Evolutionary conservation across 1,284 basidiomycete genomes (phyloP), one percentile per base, ranked within the genome.

Genomic region (Pyrrhoderma lamaoense): DNA sequence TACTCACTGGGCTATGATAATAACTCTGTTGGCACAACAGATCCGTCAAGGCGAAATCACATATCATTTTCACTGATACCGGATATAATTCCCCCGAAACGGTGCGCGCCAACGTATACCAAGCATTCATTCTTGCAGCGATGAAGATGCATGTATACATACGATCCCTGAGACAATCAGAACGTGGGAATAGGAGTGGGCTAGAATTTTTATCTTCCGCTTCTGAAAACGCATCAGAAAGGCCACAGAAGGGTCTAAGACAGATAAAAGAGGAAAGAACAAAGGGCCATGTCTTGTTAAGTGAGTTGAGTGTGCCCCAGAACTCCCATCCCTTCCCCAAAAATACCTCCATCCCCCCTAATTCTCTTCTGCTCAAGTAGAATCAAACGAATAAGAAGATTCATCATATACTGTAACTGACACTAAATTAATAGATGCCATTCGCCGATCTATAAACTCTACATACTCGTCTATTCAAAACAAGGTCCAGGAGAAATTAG

Each of bases 141-240:
- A 84, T 94, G 74, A 97, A 93, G 69, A 87, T 93, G 73, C 81
- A 89, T 47, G 76, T 80, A 47, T 97, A 96, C 65, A 71, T 95
- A 35, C 72, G 73, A 42, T 73, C 75, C 42, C 84, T 77, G 80
- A 70, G 72, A n/a, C 57, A 70, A 11, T 5, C 27, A 31, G 27
- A 31, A 11, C 11, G 11, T 5, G 68, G 72, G 47, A 57, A 68
- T n/a, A 62, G 59, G 35, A 71, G 68, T 52, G 75, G 75, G 56
- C 59, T 65, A 45, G 62, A 60, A 42, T 82, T 80, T 61, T 67
- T 88, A 48, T 69, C 72, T 44, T 70, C 81, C 86, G 61, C 39
- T 19, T 43, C 39, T 50, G 23, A 34, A 18, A n/a, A 9, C 38
- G 11, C 22, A 34, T 19, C 38, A 16, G 11, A 18, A 21, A 25